A percentile compares a stretch with the other conserved stretches of the same genome.
phyloP scores from a whole-genome alignment of 805 yeast genomes.

The Ogataea dorogensis region DNA sequence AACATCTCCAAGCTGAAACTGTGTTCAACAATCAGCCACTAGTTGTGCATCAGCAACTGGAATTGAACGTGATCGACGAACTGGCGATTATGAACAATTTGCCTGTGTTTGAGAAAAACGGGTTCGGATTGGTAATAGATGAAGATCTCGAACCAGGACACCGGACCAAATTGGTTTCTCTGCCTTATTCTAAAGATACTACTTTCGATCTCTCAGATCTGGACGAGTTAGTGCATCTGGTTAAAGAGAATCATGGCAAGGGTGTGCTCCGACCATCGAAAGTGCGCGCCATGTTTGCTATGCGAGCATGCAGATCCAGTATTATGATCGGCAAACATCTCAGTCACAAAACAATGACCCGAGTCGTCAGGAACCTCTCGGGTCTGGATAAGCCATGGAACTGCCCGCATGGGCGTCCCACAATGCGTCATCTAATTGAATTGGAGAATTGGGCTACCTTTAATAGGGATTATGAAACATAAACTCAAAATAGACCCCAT shows the following conservation, averaged over 20 bases:
- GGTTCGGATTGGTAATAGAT: constrained; percentile 60
- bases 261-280: constrained; percentile 63
- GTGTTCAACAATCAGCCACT: constrained; percentile 67
- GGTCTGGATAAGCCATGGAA: constrained; percentile 90
- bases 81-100: constrained; percentile 61
- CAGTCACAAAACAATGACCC: constrained; percentile 55
- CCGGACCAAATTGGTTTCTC: constrained; percentile 51
- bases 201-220: constrained; percentile 69
- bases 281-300: constrained; percentile 80
- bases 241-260: constrained; percentile 53
- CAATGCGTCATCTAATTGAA: constrained; percentile 85
- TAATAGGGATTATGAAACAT: constrained; percentile 39
- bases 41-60: constrained; percentile 56
- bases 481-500: constrained; percentile 14
- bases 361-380: constrained; percentile 66
- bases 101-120: constrained; percentile 64
- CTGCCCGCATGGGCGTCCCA: constrained; percentile 97
- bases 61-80: constrained; percentile 77
- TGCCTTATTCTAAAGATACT: constrained; percentile 73
- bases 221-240: constrained; percentile 68
- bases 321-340: constrained; percentile 90
- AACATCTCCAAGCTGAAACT: constrained; percentile 55
- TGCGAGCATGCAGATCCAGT: constrained; percentile 92
- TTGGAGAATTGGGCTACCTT: constrained; percentile 46
- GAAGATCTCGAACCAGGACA: constrained; percentile 55